Conservation (phyloP, 1,284 basidiomycete species). For the Ustilago hordei region DNA sequence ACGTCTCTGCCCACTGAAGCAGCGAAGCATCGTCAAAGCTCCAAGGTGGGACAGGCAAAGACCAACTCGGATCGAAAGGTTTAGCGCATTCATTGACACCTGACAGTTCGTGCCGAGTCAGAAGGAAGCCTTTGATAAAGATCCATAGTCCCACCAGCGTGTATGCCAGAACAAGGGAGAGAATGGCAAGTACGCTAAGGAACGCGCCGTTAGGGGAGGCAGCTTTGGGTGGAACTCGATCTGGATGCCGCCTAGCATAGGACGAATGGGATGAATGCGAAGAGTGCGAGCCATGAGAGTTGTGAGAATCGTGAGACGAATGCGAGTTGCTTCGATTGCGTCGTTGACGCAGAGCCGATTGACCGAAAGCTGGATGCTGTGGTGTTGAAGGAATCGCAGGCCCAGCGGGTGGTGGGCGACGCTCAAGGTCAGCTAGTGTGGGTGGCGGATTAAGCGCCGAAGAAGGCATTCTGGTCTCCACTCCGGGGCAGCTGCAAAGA, state of each 20-base stretch:
- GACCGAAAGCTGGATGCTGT: slow-evolving; percentile 38
- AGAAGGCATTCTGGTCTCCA: slow-evolving; percentile 11
- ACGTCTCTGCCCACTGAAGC: slow-evolving; percentile 42
- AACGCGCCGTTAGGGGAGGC: slow-evolving; percentile 47
- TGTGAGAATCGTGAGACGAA: slow-evolving; percentile 39
- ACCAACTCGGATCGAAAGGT: slow-evolving; percentile 9
- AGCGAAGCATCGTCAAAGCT: slow-evolving; percentile 29
- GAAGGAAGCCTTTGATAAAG: slow-evolving; percentile 66
- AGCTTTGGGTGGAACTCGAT: slow-evolving; percentile 43
- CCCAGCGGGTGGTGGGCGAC: too few species aligned
- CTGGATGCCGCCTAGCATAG: slow-evolving; percentile 48
- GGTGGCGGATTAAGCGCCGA: slow-evolving; percentile 51
- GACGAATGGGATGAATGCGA: slow-evolving; percentile 63
- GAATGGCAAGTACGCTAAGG: slow-evolving; percentile 40
- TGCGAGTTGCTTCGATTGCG: slow-evolving; percentile 22
- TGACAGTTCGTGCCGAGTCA: slow-evolving; percentile 59
- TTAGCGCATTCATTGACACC: slow-evolving; percentile 24
- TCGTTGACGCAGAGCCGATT: slow-evolving; percentile 25
- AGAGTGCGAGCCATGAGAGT: slow-evolving; percentile 35
- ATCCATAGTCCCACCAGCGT: slow-evolving; percentile 56
- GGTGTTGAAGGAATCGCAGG: not conserved
- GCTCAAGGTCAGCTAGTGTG: slow-evolving; percentile 9
- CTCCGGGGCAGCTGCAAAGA: not conserved
- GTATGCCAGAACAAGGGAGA: slow-evolving; percentile 43
- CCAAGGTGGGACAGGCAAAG: slow-evolving; percentile 32